Base-by-base conservation (phyloP, 2,329 filamentous ascomycete genomes). In the Penicillium sp. region DNA sequence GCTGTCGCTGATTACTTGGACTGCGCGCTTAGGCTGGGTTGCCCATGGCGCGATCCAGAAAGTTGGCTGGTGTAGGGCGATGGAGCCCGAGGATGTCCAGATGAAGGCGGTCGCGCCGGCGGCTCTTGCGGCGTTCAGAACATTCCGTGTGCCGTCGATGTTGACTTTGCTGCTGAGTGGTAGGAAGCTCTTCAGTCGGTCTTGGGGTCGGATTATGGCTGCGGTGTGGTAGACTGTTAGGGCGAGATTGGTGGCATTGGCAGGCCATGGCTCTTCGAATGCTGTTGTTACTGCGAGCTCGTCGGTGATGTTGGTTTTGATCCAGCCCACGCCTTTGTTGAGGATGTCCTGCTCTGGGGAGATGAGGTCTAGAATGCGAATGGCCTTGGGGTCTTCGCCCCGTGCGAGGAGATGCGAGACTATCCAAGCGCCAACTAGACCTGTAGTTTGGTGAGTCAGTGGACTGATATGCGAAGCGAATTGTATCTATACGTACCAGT, bases 141-240 rank as follows among this genome's bases (percentile, higher is more conserved):
- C 75, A 60, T 83, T 79, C 19, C 70, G 69, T 2, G 81, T 81
- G 9, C 82, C 83, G 9, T 64, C 67, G 25, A 83, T 74, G 59
- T 85, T 86, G 53, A 84, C 80, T 19, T 72, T 69, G 48, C 74
- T 74, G 53, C 76, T 76, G 27, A 78, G 76, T 25, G 73, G 67
- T 60, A 84, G 82, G 33, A 80, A 72, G 33, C 74, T 68, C 45
- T 67, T 64, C 49, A 76, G 74, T 7, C 82, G 78, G 54, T 85
- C 82, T 16, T 74, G 76, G 0, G 81, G 77, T 11, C 81, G 73
- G 57, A 85, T 84, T 5, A 78, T 74, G 1, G 82, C 83, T 2
- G 82, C 83, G 0, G 79, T 84, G 70, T 85, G 83, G 64, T 82
- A 84, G 15, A 85, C 82, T 1, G 82, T 84, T 25, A 85, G 69